Evolutionary conservation across 2,329 filamentous ascomycete genomes (phyloP).

Genomic region (Neonectria ditissima): DNA sequence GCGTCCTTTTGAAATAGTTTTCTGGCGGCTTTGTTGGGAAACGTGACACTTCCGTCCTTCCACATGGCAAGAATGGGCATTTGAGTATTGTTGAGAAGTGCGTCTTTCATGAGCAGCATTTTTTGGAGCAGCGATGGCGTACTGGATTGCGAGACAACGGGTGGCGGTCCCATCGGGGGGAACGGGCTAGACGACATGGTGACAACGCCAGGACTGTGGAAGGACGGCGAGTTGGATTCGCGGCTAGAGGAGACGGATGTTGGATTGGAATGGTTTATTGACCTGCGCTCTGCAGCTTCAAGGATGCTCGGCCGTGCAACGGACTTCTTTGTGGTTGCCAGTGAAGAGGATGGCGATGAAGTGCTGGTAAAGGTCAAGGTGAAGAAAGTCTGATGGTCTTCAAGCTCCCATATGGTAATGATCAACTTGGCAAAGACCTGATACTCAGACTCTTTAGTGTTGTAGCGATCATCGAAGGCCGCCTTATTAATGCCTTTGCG

Average conservation of each 20-base stretch:
- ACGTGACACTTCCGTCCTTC: conserved; percentile 80
- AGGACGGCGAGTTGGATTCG: conserved; percentile 60
- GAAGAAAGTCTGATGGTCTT: conserved; percentile 75
- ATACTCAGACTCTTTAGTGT: conserved; percentile 52
- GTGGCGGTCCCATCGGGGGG: conserved; percentile 75
- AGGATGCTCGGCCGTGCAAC: conserved; percentile 55
- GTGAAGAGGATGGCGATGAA: conserved; percentile 52
- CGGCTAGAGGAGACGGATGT: conserved; percentile 61
- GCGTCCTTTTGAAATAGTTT: conserved; percentile 60
- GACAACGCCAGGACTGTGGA: conserved; percentile 64
- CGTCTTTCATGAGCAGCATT: conserved; percentile 80
- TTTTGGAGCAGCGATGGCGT: conserved; percentile 78
- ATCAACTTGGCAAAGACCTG: conserved; percentile 78
- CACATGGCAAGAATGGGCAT: conserved; percentile 84
- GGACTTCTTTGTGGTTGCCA: conserved; percentile 51
- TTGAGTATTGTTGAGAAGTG: conserved; percentile 78
- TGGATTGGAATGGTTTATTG: conserved; percentile 58
- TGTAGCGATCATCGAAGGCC: conserved; percentile 49
- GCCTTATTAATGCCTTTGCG: conserved; percentile 58
- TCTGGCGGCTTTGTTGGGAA: conserved; percentile 76
- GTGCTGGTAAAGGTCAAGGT: conserved; percentile 80
- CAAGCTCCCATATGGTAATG: conserved; percentile 78
- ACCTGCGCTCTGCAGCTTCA: conserved; percentile 60
- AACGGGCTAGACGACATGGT: conserved; percentile 70
- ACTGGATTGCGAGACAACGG: conserved; percentile 63